Evolutionary conservation across 2,329 filamentous ascomycete species (phyloP), one percentile per base, ranked within the genome.

Genomic region (Pyrenochaeta sp.): DNA sequence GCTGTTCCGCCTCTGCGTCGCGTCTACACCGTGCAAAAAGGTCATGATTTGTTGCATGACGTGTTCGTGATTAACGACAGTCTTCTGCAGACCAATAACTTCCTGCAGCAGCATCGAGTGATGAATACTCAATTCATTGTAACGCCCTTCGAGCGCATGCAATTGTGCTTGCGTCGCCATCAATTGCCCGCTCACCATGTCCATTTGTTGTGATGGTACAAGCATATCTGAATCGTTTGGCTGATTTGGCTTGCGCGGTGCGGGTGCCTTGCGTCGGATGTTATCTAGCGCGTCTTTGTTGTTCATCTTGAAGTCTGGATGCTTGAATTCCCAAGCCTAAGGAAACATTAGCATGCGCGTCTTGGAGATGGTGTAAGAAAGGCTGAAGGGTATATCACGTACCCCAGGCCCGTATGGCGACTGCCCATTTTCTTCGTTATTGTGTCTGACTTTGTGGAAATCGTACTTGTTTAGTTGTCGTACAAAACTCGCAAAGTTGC

Each of bases 261-360:
- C 92, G 0, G 95, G 95, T 2, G 95, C 94, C 79, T 99, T 99
- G 65, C 95, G 85, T 68, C 92, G 87, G 69, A 99, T 99, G 65
- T 97, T 98, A 71, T 99, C 95, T 42, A 99, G 83, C 40, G 92
- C 95, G 72, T 97, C 92, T 76, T 97, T 97, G 78, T 94, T 96
- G 77, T 97, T 94, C 61, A 90, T 89, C 67, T 92, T 90, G 79
- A 99, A 99, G 68, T 97, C 92, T 11, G 94, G 94, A 71, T 99
- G 95, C 74, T 95, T 96, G 75, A 99, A 99, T 73, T 99, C 95
- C 91, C 91, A 96, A 11, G 89, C 87, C 90, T 95, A 68, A 31
- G 33, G 15, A 36, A 7, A 27, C 30, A 53, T 73, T 48, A 71
- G 61, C 57, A 29, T 47, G 35, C 17, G 31, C 33, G 17, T 37